phyloP scores from a whole-genome alignment of 2,329 filamentous ascomycete genomes.

The Ambrosiella xylebori region DNA sequence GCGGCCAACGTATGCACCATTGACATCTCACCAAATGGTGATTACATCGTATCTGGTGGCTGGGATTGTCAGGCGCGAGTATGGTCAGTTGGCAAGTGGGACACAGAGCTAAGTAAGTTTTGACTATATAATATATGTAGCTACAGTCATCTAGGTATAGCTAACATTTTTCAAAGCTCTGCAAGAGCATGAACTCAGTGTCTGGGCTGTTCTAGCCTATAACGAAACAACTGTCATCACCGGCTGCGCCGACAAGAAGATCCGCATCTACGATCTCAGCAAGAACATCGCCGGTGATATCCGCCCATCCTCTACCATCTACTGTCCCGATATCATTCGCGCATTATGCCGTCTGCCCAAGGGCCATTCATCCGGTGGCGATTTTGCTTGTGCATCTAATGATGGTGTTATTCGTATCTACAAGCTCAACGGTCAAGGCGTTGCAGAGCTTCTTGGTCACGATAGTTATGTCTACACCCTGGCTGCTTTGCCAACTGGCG shows the following conservation, averaged over 20 bases:
- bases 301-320: slow-evolving; percentile 35
- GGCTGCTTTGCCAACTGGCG: slow-evolving; percentile 58
- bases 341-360: slow-evolving; percentile 69
- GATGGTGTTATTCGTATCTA: slow-evolving; percentile 79
- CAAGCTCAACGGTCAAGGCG: slow-evolving; percentile 59
- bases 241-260: slow-evolving; percentile 78
- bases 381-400: slow-evolving; percentile 91
- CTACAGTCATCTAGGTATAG: too few relatives aligned
- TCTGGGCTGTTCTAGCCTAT: slow-evolving; percentile 83
- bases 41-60: slow-evolving; percentile 71
- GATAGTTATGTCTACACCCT: slow-evolving; percentile 91
- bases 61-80: slow-evolving; percentile 83
- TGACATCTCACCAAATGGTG: slow-evolving; percentile 55
- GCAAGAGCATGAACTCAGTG: slow-evolving; percentile 55
- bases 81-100: slow-evolving; percentile 78
- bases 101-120: slow-evolving; percentile 36
- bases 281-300: slow-evolving; percentile 37
- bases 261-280: slow-evolving; percentile 65
- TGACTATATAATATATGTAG: too few relatives aligned
- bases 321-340: slow-evolving; percentile 68
- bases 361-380: slow-evolving; percentile 62
- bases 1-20: slow-evolving; percentile 74
- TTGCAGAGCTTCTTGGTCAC: slow-evolving; percentile 69
- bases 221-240: slow-evolving; percentile 69
- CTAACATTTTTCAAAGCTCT: slow-evolving; percentile 27